Evolutionary conservation across 1,284 basidiomycete species (phyloP), one percentile per base, ranked within the genome.

Genomic region (Sporisorium reilianum): DNA sequence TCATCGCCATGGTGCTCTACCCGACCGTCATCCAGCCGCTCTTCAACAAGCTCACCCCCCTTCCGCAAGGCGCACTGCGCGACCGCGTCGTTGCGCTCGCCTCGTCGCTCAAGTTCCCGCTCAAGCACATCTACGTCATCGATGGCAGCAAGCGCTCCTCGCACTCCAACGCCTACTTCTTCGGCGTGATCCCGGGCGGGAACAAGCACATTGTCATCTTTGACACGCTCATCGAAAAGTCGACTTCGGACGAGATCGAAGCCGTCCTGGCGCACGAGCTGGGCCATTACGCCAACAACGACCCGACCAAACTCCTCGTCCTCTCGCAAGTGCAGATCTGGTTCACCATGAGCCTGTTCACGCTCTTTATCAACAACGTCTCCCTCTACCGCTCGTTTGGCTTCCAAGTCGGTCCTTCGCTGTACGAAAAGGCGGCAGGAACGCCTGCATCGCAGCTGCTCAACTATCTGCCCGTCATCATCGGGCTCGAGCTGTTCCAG

Each of bases 121-220:
- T 98, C 66, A 96, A 92, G 85, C 91, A 97, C 84, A 86, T 99
- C 65, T 98, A 97, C 85, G 94, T 97, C 83, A 97, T 98, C 79
- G 96, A 99, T 82, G 96, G 97, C 28, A 94, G 92, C 61, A 97
- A 96, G 87, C 90, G 96, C 57, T 94, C 91, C 84, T 92, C 92
- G 3, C 96, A 98, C 86, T 93, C 91, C 73, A 98, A 97, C 77
- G 95, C 95, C 49, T 87, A 81, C 83, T 87, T 86, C 40, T 79
- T 77, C 45, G 84, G 83, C 34, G 73, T 83, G 22, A 64, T 84
- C 9, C 83, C 83, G 0, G 79, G 81, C 49, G 80, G 78, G 50
- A 78, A 78, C 69, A 83, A 84, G 73, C 80, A 83, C 73, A 84
- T 99, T 79, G 95, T 98, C 83, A 92, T 99, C 79, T 99, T 94